Evolutionary conservation across 2,329 filamentous ascomycete genomes (phyloP), one percentile per base, ranked within the genome.

Genomic region (Trichoderma polysporum): DNA sequence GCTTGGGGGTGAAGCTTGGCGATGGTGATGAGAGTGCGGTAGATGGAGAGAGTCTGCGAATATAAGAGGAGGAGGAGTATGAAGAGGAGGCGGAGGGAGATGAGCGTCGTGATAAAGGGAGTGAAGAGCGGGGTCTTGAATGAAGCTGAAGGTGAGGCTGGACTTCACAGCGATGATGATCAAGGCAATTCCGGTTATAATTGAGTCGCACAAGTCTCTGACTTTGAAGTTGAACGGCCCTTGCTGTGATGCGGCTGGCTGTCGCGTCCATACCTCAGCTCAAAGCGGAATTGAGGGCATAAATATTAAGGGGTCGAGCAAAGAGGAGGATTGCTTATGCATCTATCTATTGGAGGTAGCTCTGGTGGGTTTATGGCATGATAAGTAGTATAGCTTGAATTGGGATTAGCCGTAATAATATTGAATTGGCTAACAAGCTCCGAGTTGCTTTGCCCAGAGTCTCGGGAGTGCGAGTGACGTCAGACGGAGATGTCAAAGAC

Each of bases 181-280:
- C n/a, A n/a, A 45, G 41, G 5, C n/a, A 39, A 8, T 8, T 35
- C 13, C 35, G 10, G 29, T 22, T 3, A 29, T 41, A 8, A 35
- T 19, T 8, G n/a, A 33, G 27, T n/a, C 27, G 27, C 8, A 33
- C 6, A 19, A 64, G 37, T 64, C 60, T 64, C 50, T 56, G 60
- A 27, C 50, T 35, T 35, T 31, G 60, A 33, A 56, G 50, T 6
- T 47, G 60, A 15, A 54, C 4, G 60, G 39, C 37, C 22, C 37
- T 56, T 25, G 37, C 9, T 25, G 50, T 41, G 47, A 64, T 47
- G 50, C 60, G 37, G 37, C 50, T 27, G 37, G 25, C 49, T 47
- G 50, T 45, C 29, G 19, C 50, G 17, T 56, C 60, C 60, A 64
- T 64, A 9, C 60, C 60, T 56, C 60, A 33, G 31, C 39, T 13